phyloP scores from a whole-genome alignment of 345 rosid species.

The Erysimum cheiranthoides region DNA sequence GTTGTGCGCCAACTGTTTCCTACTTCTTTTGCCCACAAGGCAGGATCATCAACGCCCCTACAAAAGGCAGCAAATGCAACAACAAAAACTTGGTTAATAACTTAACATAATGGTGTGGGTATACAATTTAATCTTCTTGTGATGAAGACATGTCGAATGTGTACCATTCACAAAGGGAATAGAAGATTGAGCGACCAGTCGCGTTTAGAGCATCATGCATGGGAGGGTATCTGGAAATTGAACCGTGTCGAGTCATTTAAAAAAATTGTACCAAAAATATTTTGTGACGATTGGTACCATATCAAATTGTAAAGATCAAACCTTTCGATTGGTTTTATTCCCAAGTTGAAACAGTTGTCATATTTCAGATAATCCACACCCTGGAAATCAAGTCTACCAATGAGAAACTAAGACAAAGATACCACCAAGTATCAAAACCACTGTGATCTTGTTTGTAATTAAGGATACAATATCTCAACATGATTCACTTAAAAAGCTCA shows the following conservation, averaged over 20 bases:
- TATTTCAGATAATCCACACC: constrained; percentile 96
- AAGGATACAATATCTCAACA: constrained; percentile 5
- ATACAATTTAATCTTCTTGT: background rate
- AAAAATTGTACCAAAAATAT: background rate
- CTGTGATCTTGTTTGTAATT: background rate
- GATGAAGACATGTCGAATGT: constrained; percentile 16
- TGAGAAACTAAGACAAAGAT: constrained; percentile 26
- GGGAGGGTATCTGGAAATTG: constrained; percentile 81
- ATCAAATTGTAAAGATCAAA: constrained; percentile 39
- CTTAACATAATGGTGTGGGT: background rate
- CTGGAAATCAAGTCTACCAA: constrained; percentile 48
- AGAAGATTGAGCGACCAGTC: constrained; percentile 73
- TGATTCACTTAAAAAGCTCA: constrained; percentile 13
- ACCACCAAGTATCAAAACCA: constrained; percentile 11
- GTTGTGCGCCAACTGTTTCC: constrained; percentile 99
- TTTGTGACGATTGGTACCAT: constrained; percentile 1
- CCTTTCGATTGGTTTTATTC: constrained; percentile 77
- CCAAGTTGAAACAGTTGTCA: constrained; percentile 94
- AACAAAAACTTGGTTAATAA: background rate
- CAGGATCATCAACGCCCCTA: constrained; percentile 96
- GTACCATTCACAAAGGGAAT: constrained; percentile 97
- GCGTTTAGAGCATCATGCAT: constrained; percentile 88
- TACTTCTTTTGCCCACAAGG: constrained; percentile 89
- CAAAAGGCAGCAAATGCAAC: constrained; percentile 28
- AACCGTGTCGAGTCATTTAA: constrained; percentile 27